phyloP scores from a whole-genome alignment of 352 stramenopile species.

The Phytophthora cajani region DNA sequence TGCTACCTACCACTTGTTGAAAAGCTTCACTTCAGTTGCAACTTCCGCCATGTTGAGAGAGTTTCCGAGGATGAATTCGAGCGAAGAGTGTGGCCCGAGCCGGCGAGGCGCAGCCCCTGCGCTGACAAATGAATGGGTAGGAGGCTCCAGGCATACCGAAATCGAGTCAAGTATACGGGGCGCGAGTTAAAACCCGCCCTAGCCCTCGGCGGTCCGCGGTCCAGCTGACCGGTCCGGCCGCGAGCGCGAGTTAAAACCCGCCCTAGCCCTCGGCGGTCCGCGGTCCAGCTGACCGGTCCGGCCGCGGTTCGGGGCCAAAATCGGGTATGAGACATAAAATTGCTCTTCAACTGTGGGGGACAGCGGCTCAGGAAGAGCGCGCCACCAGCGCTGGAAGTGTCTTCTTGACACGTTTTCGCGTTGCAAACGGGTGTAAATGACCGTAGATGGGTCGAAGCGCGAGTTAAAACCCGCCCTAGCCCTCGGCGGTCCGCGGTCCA shows the following conservation, averaged over 20 bases:
- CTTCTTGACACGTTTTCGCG: background rate
- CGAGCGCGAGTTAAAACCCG: slow-evolving; percentile 28
- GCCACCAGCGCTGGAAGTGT: background rate
- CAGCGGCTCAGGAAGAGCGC: too few relatives aligned
- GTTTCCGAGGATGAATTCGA: slow-evolving; percentile 88
- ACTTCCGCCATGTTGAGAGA: slow-evolving; percentile 93
- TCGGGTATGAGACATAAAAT: slow-evolving; percentile 10
- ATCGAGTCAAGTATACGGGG: slow-evolving; percentile 31
- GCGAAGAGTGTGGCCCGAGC: slow-evolving; percentile 20
- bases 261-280: slow-evolving; percentile 28
- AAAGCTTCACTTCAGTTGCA: slow-evolving; percentile 95
- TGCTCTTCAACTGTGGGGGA: slow-evolving; percentile 16
- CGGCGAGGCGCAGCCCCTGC: slow-evolving; percentile 12
- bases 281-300: slow-evolving; percentile 32
- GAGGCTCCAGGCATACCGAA: slow-evolving; percentile 66
- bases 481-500: slow-evolving; percentile 25
- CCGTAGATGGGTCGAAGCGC: background rate
- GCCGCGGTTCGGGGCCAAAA: background rate
- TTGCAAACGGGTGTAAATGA: background rate
- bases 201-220: slow-evolving; percentile 28
- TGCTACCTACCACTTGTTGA: slow-evolving; percentile 93
- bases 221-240: slow-evolving; percentile 23
- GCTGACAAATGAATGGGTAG: slow-evolving; percentile 85
- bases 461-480: slow-evolving; percentile 37
- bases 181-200: slow-evolving; percentile 31